Evolutionary conservation across 192 early-diverging fungal genomes (phyloP).

Genomic region (Backusella luteola): DNA sequence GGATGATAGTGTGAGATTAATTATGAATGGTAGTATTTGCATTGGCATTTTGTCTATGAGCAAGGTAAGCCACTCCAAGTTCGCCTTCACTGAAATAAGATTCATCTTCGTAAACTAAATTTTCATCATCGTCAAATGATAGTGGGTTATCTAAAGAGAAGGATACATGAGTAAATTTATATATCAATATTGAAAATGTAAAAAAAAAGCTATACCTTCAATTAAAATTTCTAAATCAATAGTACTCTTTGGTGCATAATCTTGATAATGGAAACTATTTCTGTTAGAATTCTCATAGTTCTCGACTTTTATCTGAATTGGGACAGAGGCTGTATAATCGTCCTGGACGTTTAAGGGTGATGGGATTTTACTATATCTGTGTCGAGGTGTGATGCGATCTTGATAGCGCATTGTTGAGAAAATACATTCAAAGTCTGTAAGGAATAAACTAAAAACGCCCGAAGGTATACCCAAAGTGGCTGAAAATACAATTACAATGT

Average conservation of each 20-base stretch:
- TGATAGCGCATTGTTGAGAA: constrained; percentile 52
- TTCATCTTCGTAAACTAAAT: constrained; percentile 5
- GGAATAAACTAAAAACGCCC: constrained; percentile 87
- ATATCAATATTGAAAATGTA: background rate
- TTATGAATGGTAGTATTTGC: background rate
- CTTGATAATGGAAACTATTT: constrained; percentile 44
- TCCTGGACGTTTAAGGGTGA: no score
- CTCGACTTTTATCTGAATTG: background rate
- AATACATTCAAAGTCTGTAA: constrained; percentile 85
- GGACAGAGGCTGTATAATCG: background rate
- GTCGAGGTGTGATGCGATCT: background rate
- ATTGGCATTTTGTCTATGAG: constrained; percentile 6
- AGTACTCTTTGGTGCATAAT: constrained; percentile 36
- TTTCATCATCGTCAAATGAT: background rate
- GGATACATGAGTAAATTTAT: background rate
- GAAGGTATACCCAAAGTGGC: constrained; percentile 93
- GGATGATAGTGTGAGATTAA: background rate
- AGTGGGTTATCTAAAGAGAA: background rate
- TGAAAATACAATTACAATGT: constrained; percentile 95
- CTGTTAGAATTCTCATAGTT: constrained; percentile 22
- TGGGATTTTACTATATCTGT: background rate
- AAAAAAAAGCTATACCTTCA: constrained; percentile 21
- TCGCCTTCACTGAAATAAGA: constrained; percentile 6
- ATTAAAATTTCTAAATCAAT: constrained; percentile 36
- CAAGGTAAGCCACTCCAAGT: constrained; percentile 8